Base-by-base conservation (phyloP, 2,329 filamentous ascomycete genomes). In the Venturiaceae sp. region DNA sequence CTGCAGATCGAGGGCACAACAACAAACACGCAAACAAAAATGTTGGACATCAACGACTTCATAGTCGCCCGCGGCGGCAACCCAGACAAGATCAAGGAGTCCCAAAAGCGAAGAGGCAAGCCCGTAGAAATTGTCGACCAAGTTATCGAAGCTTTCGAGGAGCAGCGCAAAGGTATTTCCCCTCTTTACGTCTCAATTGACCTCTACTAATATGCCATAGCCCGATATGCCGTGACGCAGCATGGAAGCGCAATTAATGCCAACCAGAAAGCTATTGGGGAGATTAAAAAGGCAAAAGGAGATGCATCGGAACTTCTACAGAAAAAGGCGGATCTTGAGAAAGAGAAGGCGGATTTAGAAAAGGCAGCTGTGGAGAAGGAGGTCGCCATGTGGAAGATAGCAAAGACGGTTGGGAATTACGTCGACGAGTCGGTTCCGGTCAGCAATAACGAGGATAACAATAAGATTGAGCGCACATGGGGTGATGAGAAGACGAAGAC, bases 231-330 rank as follows among this genome's bases (percentile, higher is more conserved):
- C 58, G 88, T 85, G 7, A 90, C 86, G 21, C 90, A 95, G 72
- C 82, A 94, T 65, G 87, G 87, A 64, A 85, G 84, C 66, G 85
- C 88, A 76, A 92, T 96, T 74, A 97, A 97, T 75, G 85, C 83
- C 21, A 82, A 90, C 32, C 89, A 95, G 72, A 96, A 95, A 75
- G 84, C 91, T 71, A 95, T 97, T 69, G 90, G 88, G 19, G 78
- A 83, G 67, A 95, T 92, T 80, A 96, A 95, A 78, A 96, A 95
- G 85, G 86, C 86, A 65, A 96, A 96, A 79, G 90, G 95, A 76
- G 85, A 92, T 71, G 90, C 90, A 41, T 83, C 83, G 65, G 87
- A 91, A 41, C 78, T 96, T 61, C 78, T 96, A 60, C 78, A 85
- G 68, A 79, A 92, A 71, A 96, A 96, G 75, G 78, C 80, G 55